These are phyloP conservation scores for Serendipita sp. DNA, from an alignment of 768 basidiomycete species.

Conservation along the genomic window DNA sequence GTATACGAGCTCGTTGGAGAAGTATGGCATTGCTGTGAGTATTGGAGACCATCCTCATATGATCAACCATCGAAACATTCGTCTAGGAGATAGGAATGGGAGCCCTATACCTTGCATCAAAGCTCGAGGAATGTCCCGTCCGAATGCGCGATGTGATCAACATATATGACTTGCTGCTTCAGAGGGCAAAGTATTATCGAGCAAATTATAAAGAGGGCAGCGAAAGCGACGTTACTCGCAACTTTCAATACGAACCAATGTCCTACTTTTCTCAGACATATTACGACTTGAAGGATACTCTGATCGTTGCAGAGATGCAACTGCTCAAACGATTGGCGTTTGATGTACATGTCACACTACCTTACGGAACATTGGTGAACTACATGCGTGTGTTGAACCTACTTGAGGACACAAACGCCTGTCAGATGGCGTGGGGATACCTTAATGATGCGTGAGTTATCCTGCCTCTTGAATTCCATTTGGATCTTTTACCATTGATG, in stretches of 20 bases:
- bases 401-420: conserved; percentile 50
- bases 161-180: conserved; percentile 77
- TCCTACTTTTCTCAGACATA: conserved; percentile 78
- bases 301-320: conserved; percentile 95
- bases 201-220: conserved; percentile 11
- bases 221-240: not conserved
- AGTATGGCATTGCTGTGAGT: conserved; percentile 67
- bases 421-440: conserved; percentile 79
- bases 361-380: conserved; percentile 89
- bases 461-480: not conserved
- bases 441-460: conserved; percentile 81
- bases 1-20: conserved; percentile 88
- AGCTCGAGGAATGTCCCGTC: conserved; percentile 81
- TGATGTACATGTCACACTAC: conserved; percentile 82
- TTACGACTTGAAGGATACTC: conserved; percentile 86
- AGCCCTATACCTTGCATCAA: conserved; percentile 75
- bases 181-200: conserved; percentile 41
- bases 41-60: not conserved
- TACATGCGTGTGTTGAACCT: conserved; percentile 86
- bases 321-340: conserved; percentile 90
- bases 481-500: not conserved
- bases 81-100: conserved; percentile 78
- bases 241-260: conserved; percentile 64
- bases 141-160: conserved; percentile 92
- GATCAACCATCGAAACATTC: not conserved